These are phyloP conservation scores for Silybum marianum DNA, from an alignment of 129 eudicot species.

Conservation along the genomic window DNA sequence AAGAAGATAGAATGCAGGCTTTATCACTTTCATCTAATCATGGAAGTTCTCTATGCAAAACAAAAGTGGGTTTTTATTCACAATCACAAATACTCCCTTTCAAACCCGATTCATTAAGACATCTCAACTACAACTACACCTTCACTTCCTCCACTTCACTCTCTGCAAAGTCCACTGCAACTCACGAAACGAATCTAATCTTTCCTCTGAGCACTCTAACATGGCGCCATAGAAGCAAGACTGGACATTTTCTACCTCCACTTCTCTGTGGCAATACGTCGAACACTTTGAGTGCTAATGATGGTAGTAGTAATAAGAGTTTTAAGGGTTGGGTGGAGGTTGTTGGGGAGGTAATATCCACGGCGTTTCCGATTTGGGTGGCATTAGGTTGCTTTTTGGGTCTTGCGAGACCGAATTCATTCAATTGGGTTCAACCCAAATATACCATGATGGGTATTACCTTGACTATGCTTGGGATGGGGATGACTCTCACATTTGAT, in stretches of 20 bases:
- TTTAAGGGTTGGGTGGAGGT: slow-evolving; percentile 51
- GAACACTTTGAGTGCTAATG: slow-evolving; percentile 49
- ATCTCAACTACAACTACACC: slow-evolving; percentile 13
- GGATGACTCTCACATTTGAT: slow-evolving; percentile 91
- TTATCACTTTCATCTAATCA: slow-evolving; percentile 21
- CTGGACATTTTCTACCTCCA: background rate
- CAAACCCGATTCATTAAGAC: slow-evolving; percentile 24
- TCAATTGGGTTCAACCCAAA: slow-evolving; percentile 71
- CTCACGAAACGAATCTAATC: slow-evolving; percentile 11
- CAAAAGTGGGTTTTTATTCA: background rate
- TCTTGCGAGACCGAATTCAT: slow-evolving; percentile 56
- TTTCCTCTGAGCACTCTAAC: slow-evolving; percentile 7
- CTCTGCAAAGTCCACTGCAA: background rate
- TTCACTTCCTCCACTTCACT: background rate
- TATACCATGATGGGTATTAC: slow-evolving; percentile 75
- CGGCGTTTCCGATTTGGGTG: slow-evolving; percentile 92
- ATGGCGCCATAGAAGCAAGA: background rate
- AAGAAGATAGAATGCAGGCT: slow-evolving; percentile 29
- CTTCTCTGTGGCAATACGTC: slow-evolving; percentile 78
- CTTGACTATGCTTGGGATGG: slow-evolving; percentile 96
- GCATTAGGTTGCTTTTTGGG: slow-evolving; percentile 91
- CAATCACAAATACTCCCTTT: slow-evolving; percentile 13
- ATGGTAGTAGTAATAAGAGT: slow-evolving; percentile 22
- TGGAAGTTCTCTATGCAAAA: slow-evolving; percentile 19
- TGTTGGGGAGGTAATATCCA: slow-evolving; percentile 65